These are phyloP conservation scores for Aureoboletus auriporus DNA, from an alignment of 768 basidiomycete genomes.

Conservation along the genomic window DNA sequence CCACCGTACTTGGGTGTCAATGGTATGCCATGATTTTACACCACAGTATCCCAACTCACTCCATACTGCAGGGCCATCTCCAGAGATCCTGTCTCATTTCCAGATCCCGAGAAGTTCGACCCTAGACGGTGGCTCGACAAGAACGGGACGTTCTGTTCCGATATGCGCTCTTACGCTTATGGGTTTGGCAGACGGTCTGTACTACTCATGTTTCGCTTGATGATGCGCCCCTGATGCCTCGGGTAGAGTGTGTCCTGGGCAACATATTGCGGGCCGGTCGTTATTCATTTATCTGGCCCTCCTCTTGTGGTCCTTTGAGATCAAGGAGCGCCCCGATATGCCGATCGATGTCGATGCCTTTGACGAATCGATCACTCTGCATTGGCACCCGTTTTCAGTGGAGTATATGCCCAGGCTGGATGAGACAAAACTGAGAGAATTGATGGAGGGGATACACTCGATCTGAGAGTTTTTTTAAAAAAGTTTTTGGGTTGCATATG, in stretches of 20 bases:
- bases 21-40: slow-evolving; percentile 4
- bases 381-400: slow-evolving; percentile 54
- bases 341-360: slow-evolving; percentile 59
- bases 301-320: slow-evolving; percentile 56
- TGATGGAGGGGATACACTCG: slow-evolving; percentile 1
- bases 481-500: not conserved
- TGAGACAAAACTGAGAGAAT: not conserved
- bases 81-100: slow-evolving; percentile 9
- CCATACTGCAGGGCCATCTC: slow-evolving; percentile 9
- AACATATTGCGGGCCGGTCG: slow-evolving; percentile 43
- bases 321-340: slow-evolving; percentile 39
- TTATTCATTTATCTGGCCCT: slow-evolving; percentile 58
- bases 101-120: slow-evolving; percentile 12
- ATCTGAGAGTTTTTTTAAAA: not conserved
- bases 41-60: not conserved
- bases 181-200: slow-evolving; percentile 5
- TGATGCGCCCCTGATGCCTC: not conserved
- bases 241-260: slow-evolving; percentile 53
- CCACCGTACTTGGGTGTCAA: slow-evolving; percentile 10
- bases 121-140: slow-evolving; percentile 4
- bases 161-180: not conserved
- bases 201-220: not conserved
- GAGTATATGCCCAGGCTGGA: slow-evolving; percentile 44
- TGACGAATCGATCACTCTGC: slow-evolving; percentile 54
- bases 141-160: not conserved